A percentile compares a stretch with the other conserved stretches of the same genome.
Conservation (phyloP, 1,139 yeast genomes). For the Candida neerlandica region DNA sequence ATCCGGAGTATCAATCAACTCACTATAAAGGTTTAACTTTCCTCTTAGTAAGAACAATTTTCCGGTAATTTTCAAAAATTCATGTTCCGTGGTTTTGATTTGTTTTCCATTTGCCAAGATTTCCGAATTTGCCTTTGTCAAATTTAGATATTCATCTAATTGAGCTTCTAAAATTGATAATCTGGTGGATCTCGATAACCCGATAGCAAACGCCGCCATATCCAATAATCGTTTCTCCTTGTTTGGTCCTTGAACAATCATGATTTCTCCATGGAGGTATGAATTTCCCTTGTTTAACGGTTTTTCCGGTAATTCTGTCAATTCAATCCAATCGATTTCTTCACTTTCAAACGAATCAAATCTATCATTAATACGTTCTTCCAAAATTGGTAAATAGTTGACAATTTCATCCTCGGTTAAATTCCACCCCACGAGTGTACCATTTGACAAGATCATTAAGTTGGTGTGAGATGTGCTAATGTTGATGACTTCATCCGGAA, state of each 20-base stretch:
- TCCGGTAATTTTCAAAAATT: slow-evolving; percentile 72
- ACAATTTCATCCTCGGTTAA: slow-evolving; percentile 55
- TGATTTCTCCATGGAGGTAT: slow-evolving; percentile 66
- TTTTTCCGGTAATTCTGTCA: slow-evolving; percentile 27
- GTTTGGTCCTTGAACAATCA: slow-evolving; percentile 57
- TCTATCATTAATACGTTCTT: slow-evolving; percentile 31
- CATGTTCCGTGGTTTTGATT: slow-evolving; percentile 60
- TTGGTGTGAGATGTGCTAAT: slow-evolving; percentile 39
- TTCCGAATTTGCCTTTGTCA: slow-evolving; percentile 67
- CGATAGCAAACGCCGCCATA: slow-evolving; percentile 88
- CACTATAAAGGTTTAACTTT: slow-evolving; percentile 81
- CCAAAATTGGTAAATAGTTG: slow-evolving; percentile 51
- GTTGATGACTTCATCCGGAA: slow-evolving; percentile 72
- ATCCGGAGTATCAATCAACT: slow-evolving; percentile 89
- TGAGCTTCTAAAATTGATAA: slow-evolving; percentile 75
- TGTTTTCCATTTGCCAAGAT: slow-evolving; percentile 63
- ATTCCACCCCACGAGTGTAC: slow-evolving; percentile 85
- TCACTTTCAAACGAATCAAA: slow-evolving; percentile 68
- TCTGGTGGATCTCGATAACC: slow-evolving; percentile 82
- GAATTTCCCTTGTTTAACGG: slow-evolving; percentile 35
- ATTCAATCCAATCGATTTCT: slow-evolving; percentile 82
- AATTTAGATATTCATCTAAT: slow-evolving; percentile 64
- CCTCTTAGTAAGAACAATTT: slow-evolving; percentile 74
- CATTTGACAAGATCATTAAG: slow-evolving; percentile 66
- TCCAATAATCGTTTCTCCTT: slow-evolving; percentile 58